Evolutionary conservation across 768 basidiomycete genomes (phyloP), one percentile per base, ranked within the genome.

Genomic region (Mycena crocata): DNA sequence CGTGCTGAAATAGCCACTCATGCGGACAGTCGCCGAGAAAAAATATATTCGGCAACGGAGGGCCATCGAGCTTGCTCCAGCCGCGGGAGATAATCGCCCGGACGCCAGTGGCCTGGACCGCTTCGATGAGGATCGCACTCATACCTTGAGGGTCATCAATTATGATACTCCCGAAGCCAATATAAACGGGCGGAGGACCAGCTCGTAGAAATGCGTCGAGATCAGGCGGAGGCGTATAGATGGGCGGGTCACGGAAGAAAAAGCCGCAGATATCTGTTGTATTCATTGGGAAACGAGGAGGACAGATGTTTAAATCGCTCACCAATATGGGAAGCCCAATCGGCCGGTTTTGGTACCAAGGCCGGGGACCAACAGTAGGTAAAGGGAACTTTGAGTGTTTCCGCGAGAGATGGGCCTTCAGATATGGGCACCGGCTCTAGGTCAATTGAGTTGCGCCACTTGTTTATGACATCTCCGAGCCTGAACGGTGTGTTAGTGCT

Each of bases 1-100:
- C 82, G 23, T 80, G 75, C 10, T 78, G 76, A 64, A 85, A 85
- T 2, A 85, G 71, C 84, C 84, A 85, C 71, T 85, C 84, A 66
- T 85, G 84, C 0, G 84, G 84, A 5, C 84, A 79, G 64, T 82
- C 82, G 70, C 79, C 81, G 14, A 84, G 74, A 24, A 82, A 81
- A 68, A 82, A 81, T 8, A 85, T 74, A 46, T 79, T 56, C 1
- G 75, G 62, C 3, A 80, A 79, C 0, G 81, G 72, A 34, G 76
- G 68, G 1, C 70, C 72, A 4, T 77, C 82, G 26, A 66, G 57
- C 26, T 66, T 66, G 44, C 67, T 69, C 84, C 84, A 85, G 15
- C 83, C 84, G 7, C 81, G 80, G n/a, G 81, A 83, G 28, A 85
- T 78, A 10, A 85, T 73, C 0, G 83, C 83, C 17, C 84, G 75